These are phyloP conservation scores for Solanum tarijense DNA, from an alignment of 257 asterid species.

Conservation along the genomic window DNA sequence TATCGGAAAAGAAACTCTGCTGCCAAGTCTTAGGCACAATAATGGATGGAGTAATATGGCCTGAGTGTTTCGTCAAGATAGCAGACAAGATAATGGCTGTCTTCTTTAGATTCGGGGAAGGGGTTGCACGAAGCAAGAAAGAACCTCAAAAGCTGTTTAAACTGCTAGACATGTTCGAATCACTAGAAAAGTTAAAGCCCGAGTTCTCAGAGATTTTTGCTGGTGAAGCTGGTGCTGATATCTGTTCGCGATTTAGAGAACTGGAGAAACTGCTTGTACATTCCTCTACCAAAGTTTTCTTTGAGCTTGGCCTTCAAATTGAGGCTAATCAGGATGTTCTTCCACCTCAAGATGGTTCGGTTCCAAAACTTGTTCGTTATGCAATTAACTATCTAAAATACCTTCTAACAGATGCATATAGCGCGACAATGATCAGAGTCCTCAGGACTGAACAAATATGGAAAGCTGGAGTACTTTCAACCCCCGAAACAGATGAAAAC, in stretches of 20 bases:
- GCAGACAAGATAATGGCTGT: constrained; percentile 91
- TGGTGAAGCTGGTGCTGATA: constrained; percentile 52
- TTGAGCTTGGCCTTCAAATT: constrained; percentile 69
- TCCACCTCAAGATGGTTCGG: constrained; percentile 66
- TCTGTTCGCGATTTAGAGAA: constrained; percentile 52
- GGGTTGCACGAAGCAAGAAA: constrained; percentile 65
- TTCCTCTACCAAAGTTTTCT: constrained; percentile 52
- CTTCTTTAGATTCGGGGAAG: constrained; percentile 84
- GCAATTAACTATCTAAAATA: constrained; percentile 64
- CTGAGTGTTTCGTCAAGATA: constrained; percentile 65
- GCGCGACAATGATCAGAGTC: constrained; percentile 39
- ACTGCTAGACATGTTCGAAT: constrained; percentile 69
- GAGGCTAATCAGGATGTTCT: constrained; percentile 61
- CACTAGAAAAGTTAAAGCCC: constrained; percentile 45
- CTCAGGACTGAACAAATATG: constrained; percentile 54
- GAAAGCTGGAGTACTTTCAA: constrained; percentile 44
- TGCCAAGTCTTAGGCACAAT: constrained; percentile 40
- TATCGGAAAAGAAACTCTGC: constrained; percentile 56
- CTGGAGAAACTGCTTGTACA: constrained; percentile 63
- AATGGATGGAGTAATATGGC: constrained; percentile 45
- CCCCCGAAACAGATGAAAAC: constrained; percentile 28
- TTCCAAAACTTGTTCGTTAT: constrained; percentile 65
- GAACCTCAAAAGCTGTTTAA: constrained; percentile 83
- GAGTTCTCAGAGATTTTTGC: constrained; percentile 36
- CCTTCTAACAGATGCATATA: constrained; percentile 35